Evolutionary conservation across 1,284 basidiomycete species (phyloP), one percentile per base, ranked within the genome.

Genomic region (Mycosarcoma mackinlayi): DNA sequence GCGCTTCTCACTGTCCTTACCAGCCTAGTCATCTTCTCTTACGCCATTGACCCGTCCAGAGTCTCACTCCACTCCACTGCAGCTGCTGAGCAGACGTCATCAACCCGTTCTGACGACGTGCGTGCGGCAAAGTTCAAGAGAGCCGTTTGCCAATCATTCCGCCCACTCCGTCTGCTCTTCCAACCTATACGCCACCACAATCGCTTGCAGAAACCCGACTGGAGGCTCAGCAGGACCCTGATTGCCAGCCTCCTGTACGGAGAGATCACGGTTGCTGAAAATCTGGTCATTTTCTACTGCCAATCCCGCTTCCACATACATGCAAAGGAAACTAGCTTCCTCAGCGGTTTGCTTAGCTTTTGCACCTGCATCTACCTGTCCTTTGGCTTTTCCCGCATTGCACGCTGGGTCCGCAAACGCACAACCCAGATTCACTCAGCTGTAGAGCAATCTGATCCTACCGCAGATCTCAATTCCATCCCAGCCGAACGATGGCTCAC

Each of bases 241-340:
- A 27, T 48, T n/a, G 46, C 46, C 19, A 34, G 33, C 7, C 35
- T 34, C 5, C 46, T 48, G 4, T 48, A 34, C 34, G 34, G 27
- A n/a, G 33, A 48, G 34, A 48, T 48, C 24, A 23, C 46, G 16
- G 3, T 48, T 3, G 37, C 46, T 16, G 37, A 33, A 4, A 48
- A 48, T 7, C 6, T 18, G 19, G 21, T 25, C 18, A 21, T 48
- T 13, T n/a, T 48, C 33, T 48, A 48, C 23, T 5, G 25, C 16
- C 46, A 48, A 23, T n/a, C 46, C 16, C 46, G 46, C 19, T 48
- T 48, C 23, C 1, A 23, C 8, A 23, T 48, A 16, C 46, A 48
- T 37, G 46, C 46, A 25, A 33, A 21, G n/a, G 33, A 48, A 7
- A 21, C 37, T 7, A 48, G 46, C 18, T 34, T 7, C 14, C 7